phyloP scores from a whole-genome alignment of 371 early-diverging fungal species.

The Mucor saturninus region DNA sequence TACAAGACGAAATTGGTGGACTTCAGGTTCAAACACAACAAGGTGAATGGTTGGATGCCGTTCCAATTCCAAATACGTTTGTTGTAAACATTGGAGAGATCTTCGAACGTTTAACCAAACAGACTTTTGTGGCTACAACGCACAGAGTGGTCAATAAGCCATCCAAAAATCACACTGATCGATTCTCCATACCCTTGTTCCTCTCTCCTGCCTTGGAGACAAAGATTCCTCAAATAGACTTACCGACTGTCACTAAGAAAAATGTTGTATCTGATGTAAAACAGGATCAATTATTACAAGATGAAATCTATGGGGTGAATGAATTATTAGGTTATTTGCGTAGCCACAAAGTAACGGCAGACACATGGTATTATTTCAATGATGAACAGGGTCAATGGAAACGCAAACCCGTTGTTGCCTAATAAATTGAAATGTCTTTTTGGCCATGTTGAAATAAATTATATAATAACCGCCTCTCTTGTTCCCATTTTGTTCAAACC shows the following conservation, averaged over 20 bases:
- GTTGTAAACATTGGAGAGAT: slow-evolving; percentile 70
- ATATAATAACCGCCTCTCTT: too few species aligned
- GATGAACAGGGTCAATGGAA: slow-evolving; percentile 27
- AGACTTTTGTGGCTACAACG: slow-evolving; percentile 59
- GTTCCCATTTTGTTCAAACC: too few species aligned
- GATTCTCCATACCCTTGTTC: slow-evolving; percentile 62
- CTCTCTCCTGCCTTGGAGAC: slow-evolving; percentile 47
- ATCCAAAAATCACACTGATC: slow-evolving; percentile 40
- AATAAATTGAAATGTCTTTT: neutral
- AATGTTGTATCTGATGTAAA: slow-evolving; percentile 36
- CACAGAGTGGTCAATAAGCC: slow-evolving; percentile 68
- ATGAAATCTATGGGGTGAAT: slow-evolving; percentile 43
- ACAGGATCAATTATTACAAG: slow-evolving; percentile 38
- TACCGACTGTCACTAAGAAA: slow-evolving; percentile 4
- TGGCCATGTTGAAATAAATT: too few species aligned
- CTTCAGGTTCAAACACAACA: slow-evolving; percentile 67
- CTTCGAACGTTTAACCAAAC: slow-evolving; percentile 63
- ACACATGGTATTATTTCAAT: slow-evolving; percentile 40
- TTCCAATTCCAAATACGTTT: slow-evolving; percentile 63
- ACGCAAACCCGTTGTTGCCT: slow-evolving; percentile 8
- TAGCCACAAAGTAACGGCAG: slow-evolving; percentile 34
- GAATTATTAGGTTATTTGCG: slow-evolving; percentile 24
- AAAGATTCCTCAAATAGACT: slow-evolving; percentile 38
- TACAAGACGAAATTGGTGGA: slow-evolving; percentile 65
- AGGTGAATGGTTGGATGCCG: slow-evolving; percentile 65